A percentile compares a stretch with the other conserved stretches of the same genome.
Conservation (phyloP, 495 filamentous ascomycete species). For the Aspergillus biplanus region DNA sequence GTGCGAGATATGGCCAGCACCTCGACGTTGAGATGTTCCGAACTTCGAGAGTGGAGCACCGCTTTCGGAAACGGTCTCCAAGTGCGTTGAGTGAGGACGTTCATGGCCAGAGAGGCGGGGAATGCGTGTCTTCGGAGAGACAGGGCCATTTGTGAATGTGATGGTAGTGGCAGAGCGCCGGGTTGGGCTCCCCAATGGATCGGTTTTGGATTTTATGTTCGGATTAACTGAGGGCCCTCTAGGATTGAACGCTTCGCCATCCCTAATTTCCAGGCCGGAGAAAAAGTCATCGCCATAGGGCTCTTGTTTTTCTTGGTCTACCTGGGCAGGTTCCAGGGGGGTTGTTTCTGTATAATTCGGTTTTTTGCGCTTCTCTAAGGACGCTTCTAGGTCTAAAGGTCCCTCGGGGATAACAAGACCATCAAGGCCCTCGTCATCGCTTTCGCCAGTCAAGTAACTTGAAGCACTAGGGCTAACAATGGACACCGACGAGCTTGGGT, state of each 20-base stretch:
- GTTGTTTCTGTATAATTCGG: conserved; percentile 47
- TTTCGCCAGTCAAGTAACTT: conserved; percentile 89
- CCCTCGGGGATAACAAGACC: conserved; percentile 83
- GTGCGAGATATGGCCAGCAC: conserved; percentile 65
- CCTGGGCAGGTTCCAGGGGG: conserved; percentile 36
- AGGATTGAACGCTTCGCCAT: conserved; percentile 77
- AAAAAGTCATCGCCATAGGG: conserved; percentile 80
- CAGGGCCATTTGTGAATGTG: conserved; percentile 78
- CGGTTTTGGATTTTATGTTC: conserved; percentile 84
- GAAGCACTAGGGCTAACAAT: conserved; percentile 88
- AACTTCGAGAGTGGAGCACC: conserved; percentile 69
- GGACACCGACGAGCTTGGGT: conserved; percentile 82
- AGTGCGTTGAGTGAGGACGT: conserved; percentile 66
- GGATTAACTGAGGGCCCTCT: conserved; percentile 85
- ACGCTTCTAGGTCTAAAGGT: conserved; percentile 76
- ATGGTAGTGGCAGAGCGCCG: conserved; percentile 79
- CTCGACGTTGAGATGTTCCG: conserved; percentile 64
- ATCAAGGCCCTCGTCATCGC: conserved; percentile 88
- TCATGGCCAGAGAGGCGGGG: conserved; percentile 67
- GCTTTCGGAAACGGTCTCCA: conserved; percentile 92
- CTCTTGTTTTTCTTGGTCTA: conserved; percentile 18
- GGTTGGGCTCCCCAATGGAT: conserved; percentile 67
- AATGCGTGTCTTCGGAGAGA: conserved; percentile 56
- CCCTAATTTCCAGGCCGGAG: conserved; percentile 82
- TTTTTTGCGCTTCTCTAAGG: conserved; percentile 70